Evolutionary conservation across 768 basidiomycete genomes (phyloP).

Genomic region (Suillus sp.): DNA sequence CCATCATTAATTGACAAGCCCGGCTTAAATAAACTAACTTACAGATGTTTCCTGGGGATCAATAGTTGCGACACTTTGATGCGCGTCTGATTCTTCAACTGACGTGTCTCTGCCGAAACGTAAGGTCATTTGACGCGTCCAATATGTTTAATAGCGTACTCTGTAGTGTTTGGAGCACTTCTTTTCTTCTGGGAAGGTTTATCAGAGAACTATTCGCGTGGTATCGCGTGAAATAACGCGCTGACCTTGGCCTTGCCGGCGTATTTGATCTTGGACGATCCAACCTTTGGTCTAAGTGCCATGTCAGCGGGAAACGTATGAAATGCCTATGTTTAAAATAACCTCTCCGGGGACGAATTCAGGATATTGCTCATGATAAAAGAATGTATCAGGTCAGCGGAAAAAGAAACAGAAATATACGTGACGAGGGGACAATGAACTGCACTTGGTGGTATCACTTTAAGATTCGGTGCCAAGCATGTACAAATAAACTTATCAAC

Average conservation of each 20-base stretch:
- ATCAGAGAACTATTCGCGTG: slow-evolving; percentile 11
- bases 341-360: slow-evolving; percentile 20
- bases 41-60: slow-evolving; percentile 8
- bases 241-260: slow-evolving; percentile 19
- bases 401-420: slow-evolving; percentile 17
- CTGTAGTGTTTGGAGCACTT: slow-evolving; percentile 5
- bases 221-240: slow-evolving; percentile 14
- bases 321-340: slow-evolving; percentile 3
- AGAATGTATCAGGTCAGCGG: slow-evolving; percentile 28
- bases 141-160: slow-evolving; percentile 13
- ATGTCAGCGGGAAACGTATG: slow-evolving; percentile 8
- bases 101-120: slow-evolving; percentile 5
- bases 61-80: slow-evolving; percentile 1
- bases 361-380: slow-evolving; percentile 33
- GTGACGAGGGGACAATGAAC: slow-evolving; percentile 20
- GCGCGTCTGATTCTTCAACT: slow-evolving; percentile 17
- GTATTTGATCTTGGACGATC: slow-evolving; percentile 15
- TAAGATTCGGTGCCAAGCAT: slow-evolving; percentile 24
- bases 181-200: slow-evolving; percentile 11
- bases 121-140: not conserved
- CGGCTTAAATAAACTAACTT: too few relatives aligned
- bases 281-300: slow-evolving; percentile 20
- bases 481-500: slow-evolving; percentile 19
- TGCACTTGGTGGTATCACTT: slow-evolving; percentile 8
- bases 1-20: not conserved